A percentile compares a stretch with the other conserved stretches of the same genome.
Evolutionary conservation across 140 eudicot species (phyloP).

Genomic region (Senecio squalidus): DNA sequence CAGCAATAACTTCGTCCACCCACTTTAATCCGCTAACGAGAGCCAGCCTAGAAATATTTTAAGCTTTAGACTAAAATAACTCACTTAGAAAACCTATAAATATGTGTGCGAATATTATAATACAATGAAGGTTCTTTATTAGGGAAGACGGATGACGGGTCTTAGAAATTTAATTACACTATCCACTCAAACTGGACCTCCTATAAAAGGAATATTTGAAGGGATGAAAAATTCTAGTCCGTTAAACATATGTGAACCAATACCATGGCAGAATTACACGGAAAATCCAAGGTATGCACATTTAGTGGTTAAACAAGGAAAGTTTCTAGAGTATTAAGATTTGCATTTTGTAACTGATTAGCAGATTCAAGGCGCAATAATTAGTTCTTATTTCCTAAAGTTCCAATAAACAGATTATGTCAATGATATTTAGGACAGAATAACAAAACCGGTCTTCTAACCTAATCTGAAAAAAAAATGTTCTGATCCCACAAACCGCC

Average conservation of each 20-base stretch:
- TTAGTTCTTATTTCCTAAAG: too few relatives aligned
- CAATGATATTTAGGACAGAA: too few relatives aligned
- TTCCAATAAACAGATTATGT: too few relatives aligned
- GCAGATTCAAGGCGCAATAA: too few relatives aligned
- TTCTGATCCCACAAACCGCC: too few relatives aligned
- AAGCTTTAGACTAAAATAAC: neutral
- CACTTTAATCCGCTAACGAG: conserved; percentile 91
- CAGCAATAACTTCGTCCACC: conserved; percentile 97
- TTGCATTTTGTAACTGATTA: too few relatives aligned
- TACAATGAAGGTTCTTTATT: neutral
- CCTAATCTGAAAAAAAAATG: too few relatives aligned
- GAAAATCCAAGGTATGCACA: too few relatives aligned
- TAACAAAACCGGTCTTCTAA: too few relatives aligned
- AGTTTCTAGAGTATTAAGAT: too few relatives aligned
- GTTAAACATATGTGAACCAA: neutral
- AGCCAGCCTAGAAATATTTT: conserved; percentile 52
- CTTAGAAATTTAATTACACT: neutral
- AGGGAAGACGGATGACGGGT: conserved; percentile 6
- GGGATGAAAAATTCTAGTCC: too few relatives aligned
- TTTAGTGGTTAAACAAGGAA: too few relatives aligned
- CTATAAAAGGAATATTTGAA: neutral
- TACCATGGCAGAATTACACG: neutral
- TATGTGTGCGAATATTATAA: conserved; percentile 5
- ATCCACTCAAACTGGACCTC: neutral
- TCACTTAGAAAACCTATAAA: conserved; percentile 76